Percentiles rank a stretch among this genome's conserved stretches.
Conservation (phyloP, 2,329 filamentous ascomycete genomes). For the Onygenales sp. region DNA sequence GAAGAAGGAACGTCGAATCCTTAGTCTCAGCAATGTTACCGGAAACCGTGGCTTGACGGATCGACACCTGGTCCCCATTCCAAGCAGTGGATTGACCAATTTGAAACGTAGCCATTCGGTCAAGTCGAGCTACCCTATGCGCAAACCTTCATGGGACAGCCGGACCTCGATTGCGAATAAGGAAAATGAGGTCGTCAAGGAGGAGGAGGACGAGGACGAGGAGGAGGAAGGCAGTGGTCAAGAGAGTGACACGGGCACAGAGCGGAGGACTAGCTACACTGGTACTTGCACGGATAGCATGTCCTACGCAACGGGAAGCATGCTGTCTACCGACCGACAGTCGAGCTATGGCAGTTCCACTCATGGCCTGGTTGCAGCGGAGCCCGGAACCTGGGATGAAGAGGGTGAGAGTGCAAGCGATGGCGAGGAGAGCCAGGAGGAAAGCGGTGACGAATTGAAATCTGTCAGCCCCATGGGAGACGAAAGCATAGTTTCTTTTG, state of each 20-base stretch:
- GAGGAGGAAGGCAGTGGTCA: constrained; percentile 22
- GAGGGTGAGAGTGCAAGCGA: constrained; percentile 10
- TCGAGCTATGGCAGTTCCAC: constrained; percentile 32
- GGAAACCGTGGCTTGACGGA: constrained; percentile 47
- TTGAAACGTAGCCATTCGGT: constrained; percentile 73
- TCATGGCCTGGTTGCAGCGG: constrained; percentile 23
- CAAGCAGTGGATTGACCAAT: constrained; percentile 39
- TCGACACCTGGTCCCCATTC: constrained; percentile 21
- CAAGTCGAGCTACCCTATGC: constrained; percentile 50
- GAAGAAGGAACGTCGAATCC: constrained; percentile 62
- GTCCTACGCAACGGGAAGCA: constrained; percentile 30
- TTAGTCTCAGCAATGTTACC: constrained; percentile 83
- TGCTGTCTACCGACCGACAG: constrained; percentile 28
- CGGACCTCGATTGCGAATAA: constrained; percentile 40
- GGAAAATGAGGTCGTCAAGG: constrained; percentile 54
- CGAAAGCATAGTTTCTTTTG: neutral
- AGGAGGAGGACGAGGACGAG: constrained; percentile 64
- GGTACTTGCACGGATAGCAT: constrained; percentile 34
- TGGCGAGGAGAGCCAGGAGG: neutral
- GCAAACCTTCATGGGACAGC: constrained; percentile 64
- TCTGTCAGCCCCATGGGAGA: neutral
- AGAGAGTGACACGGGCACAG: constrained; percentile 43
- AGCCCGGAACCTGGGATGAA: constrained; percentile 16
- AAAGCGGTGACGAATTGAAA: neutral
- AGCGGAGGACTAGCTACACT: constrained; percentile 35